Evolutionary conservation across 805 yeast species (phyloP).

Genomic region (Hanseniaspora vineae): DNA sequence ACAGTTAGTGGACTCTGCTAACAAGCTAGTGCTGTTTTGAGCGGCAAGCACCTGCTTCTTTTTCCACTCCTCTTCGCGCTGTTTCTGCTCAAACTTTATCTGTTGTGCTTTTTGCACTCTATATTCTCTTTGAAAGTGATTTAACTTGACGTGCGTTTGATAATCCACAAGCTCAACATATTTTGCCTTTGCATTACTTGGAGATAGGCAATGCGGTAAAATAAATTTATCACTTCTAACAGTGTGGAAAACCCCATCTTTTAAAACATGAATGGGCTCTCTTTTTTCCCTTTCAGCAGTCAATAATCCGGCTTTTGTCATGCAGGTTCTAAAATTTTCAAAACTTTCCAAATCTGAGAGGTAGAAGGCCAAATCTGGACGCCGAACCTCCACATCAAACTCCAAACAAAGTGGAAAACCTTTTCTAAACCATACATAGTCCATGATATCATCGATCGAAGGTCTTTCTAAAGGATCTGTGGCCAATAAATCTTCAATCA

Average conservation of each 20-base stretch:
- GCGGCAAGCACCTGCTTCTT: background rate
- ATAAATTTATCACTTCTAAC: slow-evolving; percentile 56
- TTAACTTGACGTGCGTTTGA: slow-evolving; percentile 22
- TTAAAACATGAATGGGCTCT: slow-evolving; percentile 12
- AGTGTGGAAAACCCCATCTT: slow-evolving; percentile 41
- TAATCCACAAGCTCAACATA: slow-evolving; percentile 56
- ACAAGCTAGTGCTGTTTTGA: slow-evolving; percentile 15
- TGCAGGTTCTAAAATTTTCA: slow-evolving; percentile 52
- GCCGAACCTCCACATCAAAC: slow-evolving; percentile 31
- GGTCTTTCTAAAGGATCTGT: slow-evolving; percentile 78
- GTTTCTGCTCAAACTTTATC: slow-evolving; percentile 9
- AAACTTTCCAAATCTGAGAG: slow-evolving; percentile 51
- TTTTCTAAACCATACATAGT: slow-evolving; percentile 79
- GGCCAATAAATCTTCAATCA: slow-evolving; percentile 62
- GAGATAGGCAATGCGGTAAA: slow-evolving; percentile 82
- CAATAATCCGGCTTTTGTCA: slow-evolving; percentile 50
- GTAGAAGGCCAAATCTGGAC: slow-evolving; percentile 49
- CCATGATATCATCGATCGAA: slow-evolving; percentile 60
- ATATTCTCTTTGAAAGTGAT: slow-evolving; percentile 23
- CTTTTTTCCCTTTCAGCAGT: slow-evolving; percentile 23
- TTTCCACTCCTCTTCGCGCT: background rate
- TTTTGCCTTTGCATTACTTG: slow-evolving; percentile 80
- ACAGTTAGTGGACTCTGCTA: slow-evolving; percentile 21
- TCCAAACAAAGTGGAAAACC: slow-evolving; percentile 68
- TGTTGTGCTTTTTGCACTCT: slow-evolving; percentile 24